These are phyloP conservation scores for Rhizopogon sp. DNA, from an alignment of 768 basidiomycete genomes.

Conservation along the genomic window DNA sequence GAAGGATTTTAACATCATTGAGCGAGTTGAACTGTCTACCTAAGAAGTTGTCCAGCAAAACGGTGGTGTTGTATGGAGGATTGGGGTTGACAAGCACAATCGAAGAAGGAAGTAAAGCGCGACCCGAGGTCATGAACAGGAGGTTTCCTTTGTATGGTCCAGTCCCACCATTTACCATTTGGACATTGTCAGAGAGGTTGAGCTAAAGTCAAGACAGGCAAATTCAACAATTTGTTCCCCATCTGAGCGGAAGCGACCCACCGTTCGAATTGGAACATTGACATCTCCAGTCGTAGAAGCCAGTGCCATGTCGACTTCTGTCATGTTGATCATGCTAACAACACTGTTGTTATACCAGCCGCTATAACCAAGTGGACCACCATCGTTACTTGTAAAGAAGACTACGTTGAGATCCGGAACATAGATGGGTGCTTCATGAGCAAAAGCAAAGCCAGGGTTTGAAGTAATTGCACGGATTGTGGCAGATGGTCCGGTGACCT, in stretches of 20 bases:
- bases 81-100: slow-evolving; percentile 61
- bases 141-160: slow-evolving; percentile 56
- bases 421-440: slow-evolving; percentile 77
- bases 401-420: slow-evolving; percentile 63
- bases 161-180: slow-evolving; percentile 71
- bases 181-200: slow-evolving; percentile 48
- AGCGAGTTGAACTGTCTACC: slow-evolving; percentile 80
- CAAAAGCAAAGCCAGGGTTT: slow-evolving; percentile 61
- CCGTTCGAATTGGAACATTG: slow-evolving; percentile 45
- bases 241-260: slow-evolving; percentile 9
- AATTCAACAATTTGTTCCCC: background rate
- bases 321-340: slow-evolving; percentile 57
- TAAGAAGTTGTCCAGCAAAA: slow-evolving; percentile 73
- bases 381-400: slow-evolving; percentile 68
- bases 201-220: slow-evolving; percentile 35
- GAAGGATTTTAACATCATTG: slow-evolving; percentile 75
- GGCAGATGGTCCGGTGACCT: slow-evolving; percentile 52
- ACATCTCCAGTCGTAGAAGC: slow-evolving; percentile 30
- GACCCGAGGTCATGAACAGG: slow-evolving; percentile 61
- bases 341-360: slow-evolving; percentile 61
- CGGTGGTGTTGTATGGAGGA: slow-evolving; percentile 60
- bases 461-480: slow-evolving; percentile 56
- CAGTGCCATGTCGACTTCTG: slow-evolving; percentile 45
- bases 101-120: slow-evolving; percentile 56
- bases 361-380: slow-evolving; percentile 58